These are phyloP conservation scores for Atkinsonella hypoxylon DNA, from an alignment of 2,329 filamentous ascomycete genomes.

Conservation along the genomic window DNA sequence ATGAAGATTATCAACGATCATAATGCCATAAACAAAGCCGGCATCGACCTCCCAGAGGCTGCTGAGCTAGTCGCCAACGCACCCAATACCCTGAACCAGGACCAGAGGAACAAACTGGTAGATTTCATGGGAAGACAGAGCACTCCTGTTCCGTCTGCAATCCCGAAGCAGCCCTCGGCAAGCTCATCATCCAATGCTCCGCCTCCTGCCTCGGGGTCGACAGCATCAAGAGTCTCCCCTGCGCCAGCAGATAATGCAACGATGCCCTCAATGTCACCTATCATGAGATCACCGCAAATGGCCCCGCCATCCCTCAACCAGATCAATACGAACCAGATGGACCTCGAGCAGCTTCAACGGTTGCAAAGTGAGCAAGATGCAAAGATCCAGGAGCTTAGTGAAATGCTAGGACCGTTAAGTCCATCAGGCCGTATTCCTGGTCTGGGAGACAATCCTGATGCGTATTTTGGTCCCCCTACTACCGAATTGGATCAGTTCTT, in stretches of 20 bases:
- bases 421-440: slow-evolving; percentile 71
- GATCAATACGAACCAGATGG: slow-evolving; percentile 56
- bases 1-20: slow-evolving; percentile 55
- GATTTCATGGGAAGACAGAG: slow-evolving; percentile 44
- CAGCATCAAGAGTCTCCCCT: slow-evolving; percentile 13
- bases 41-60: slow-evolving; percentile 41
- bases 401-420: slow-evolving; percentile 65
- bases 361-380: slow-evolving; percentile 69
- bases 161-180: slow-evolving; percentile 13
- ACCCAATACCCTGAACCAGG: slow-evolving; percentile 39
- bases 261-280: slow-evolving; percentile 34
- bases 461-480: slow-evolving; percentile 23
- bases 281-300: slow-evolving; percentile 26
- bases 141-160: slow-evolving; percentile 10
- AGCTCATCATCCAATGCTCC: slow-evolving; percentile 15
- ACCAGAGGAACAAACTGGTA: slow-evolving; percentile 47
- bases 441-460: slow-evolving; percentile 32
- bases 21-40: slow-evolving; percentile 39
- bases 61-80: slow-evolving; percentile 40
- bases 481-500: slow-evolving; percentile 43
- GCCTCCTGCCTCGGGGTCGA: not conserved
- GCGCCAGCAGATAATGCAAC: slow-evolving; percentile 14
- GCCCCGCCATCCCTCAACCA: slow-evolving; percentile 39
- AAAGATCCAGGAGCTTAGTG: slow-evolving; percentile 63
- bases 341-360: slow-evolving; percentile 67